Evolutionary conservation across 106 monocot genomes (phyloP), one percentile per base, ranked within the genome.

Genomic region (Allium sativum): DNA sequence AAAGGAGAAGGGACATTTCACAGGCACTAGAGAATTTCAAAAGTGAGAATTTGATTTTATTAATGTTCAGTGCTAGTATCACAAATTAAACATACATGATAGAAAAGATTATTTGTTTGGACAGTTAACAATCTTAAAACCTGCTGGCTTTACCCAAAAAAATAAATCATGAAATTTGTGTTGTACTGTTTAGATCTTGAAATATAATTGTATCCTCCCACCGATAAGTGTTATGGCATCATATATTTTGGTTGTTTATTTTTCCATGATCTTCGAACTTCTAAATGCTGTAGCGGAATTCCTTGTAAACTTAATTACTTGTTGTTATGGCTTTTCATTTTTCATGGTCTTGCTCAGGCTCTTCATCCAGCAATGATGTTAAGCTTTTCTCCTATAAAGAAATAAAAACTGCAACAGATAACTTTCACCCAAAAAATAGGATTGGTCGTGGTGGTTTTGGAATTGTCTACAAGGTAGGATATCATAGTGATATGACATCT

Each of bases 381-480:
- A 81, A 65, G 72, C 56, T 78, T 54, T 81, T 75, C 66, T 81
- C 85, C 22, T 85, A 85, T 56, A 42, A 52, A 60, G 85, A 81
- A 58, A 56, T 85, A 61, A 85, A 68, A 57, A 81, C 81, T 51
- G 81, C 81, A 58, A 85, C 85, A 57, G 68, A 77, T 65, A 78
- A 77, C 55, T 85, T 85, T 50, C 67, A 78, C 51, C 67, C 56
- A 66, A 72, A 57, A 9, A 75, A 78, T 65, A 81, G 78, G 67
- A 68, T 81, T 13, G 85, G 85, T 56, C 81, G 75, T 2, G 81
- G 85, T 58, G 84, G 84, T 42, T 84, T 84, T 59, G 84, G 84
- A 56, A 71, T 59, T 57, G 84, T 80, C 11, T 80, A 84, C 62
- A 84, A 84, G 84, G 84, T 84, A 70, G 4, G 14, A 52, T 18